Base-by-base conservation (phyloP, 805 yeast species). In the Kodamaea laetipori region DNA sequence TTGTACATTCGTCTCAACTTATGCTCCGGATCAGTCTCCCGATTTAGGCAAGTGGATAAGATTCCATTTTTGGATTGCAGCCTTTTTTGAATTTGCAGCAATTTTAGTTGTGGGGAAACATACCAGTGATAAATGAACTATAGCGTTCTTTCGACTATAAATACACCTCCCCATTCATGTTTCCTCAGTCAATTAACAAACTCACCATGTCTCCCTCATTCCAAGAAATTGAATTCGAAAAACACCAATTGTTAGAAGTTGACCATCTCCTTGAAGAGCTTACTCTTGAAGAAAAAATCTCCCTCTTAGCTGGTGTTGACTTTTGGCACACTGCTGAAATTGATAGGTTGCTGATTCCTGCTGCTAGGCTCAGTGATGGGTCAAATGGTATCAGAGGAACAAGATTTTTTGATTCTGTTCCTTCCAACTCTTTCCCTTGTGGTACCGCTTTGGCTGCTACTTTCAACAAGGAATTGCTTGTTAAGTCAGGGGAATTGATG, bases 321-420 rank as follows among this genome's bases (percentile, higher is more conserved):
- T 46, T 43, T 32, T 48, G 52, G 52, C 52, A 48, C 47, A 48
- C 52, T 10, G 41, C 31, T 12, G 43, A 47, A 12, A 39, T 48
- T 12, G 44, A 39, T 13, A 26, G 60, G 18, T 49, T 55, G 39
- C 34, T 44, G 18, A 51, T 56, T 25, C 52, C 52, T 5, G 31
- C 49, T 6, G 40, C 42, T n/a, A 44, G 55, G 0, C 54, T 55
- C 9, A 52, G 53, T 1, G 85, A 80, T 56, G 86, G 86, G 13
- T 85, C 86, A 38, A 81, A 80, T 53, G 86, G 86, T 49, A 69
- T 78, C 36, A 66, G 85, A 50, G 85, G 85, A 19, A 77, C 80
- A n/a, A 69, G 63, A 32, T 77, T 78, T 53, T 76, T 78, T 54
- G 64, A 73, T 47, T 69, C 77, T 31, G 64, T 68, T 17, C 80